phyloP scores from a whole-genome alignment of 352 stramenopile species.

The Thalassiosira livingstoniorum region DNA sequence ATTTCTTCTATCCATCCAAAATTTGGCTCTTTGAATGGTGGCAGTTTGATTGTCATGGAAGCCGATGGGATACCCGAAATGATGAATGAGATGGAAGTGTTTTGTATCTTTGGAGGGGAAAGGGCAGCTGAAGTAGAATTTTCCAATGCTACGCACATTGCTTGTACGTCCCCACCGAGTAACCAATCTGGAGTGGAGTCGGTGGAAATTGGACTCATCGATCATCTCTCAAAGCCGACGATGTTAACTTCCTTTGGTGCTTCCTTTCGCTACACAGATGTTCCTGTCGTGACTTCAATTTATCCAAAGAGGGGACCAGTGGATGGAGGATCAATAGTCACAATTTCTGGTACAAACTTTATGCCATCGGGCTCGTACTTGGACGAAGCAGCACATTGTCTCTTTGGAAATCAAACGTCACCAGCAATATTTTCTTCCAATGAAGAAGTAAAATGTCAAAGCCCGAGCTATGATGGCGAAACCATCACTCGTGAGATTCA shows the following conservation, averaged over 20 bases:
- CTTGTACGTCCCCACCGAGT: conserved; percentile 9
- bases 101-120: conserved; percentile 28
- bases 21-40: conserved; percentile 26
- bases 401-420: conserved; percentile 28
- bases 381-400: conserved; percentile 22
- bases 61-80: neutral
- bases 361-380: conserved; percentile 5
- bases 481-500: conserved; percentile 18
- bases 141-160: neutral
- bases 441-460: conserved; percentile 44
- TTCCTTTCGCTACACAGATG: conserved; percentile 31
- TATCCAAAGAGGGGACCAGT: conserved; percentile 4
- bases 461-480: neutral
- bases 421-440: conserved; percentile 33
- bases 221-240: conserved; percentile 1
- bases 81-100: conserved; percentile 14
- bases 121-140: neutral
- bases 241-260: conserved; percentile 19
- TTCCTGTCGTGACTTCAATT: conserved; percentile 24
- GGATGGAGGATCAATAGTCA: conserved; percentile 32
- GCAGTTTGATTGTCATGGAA: conserved; percentile 28
- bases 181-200: conserved; percentile 5
- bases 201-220: conserved; percentile 20
- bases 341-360: conserved; percentile 37
- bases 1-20: conserved; percentile 32